Evolutionary conservation across 495 filamentous ascomycete species (phyloP).

Genomic region (Aspergillus cavernicola): DNA sequence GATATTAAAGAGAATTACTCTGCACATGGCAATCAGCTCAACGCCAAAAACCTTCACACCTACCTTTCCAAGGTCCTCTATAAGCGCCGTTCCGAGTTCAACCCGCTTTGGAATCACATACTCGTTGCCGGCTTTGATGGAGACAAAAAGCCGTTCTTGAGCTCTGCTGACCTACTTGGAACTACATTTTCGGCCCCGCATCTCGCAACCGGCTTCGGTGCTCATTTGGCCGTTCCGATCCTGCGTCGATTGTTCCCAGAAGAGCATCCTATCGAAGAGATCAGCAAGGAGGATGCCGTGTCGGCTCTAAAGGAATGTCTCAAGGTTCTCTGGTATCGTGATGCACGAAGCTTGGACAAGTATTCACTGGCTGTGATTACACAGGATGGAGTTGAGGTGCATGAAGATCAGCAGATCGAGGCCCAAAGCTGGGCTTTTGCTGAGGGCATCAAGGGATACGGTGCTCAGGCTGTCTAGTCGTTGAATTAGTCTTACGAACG

Average conservation of each 20-base stretch:
- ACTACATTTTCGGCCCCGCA: slow-evolving; percentile 85
- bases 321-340: slow-evolving; percentile 97
- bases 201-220: slow-evolving; percentile 90
- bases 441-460: slow-evolving; percentile 76
- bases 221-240: slow-evolving; percentile 88
- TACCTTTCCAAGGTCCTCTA: slow-evolving; percentile 95
- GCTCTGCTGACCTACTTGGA: slow-evolving; percentile 84
- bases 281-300: slow-evolving; percentile 77
- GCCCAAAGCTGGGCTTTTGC: slow-evolving; percentile 97
- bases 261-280: slow-evolving; percentile 63
- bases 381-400: slow-evolving; percentile 73
- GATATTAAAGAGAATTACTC: slow-evolving; percentile 86
- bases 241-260: slow-evolving; percentile 78
- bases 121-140: slow-evolving; percentile 86
- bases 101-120: slow-evolving; percentile 95
- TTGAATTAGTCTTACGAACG: slow-evolving; percentile 2
- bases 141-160: slow-evolving; percentile 78
- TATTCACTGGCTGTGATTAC: slow-evolving; percentile 90
- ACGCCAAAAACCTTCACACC: slow-evolving; percentile 91
- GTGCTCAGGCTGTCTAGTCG: slow-evolving; percentile 50
- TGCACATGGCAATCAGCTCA: slow-evolving; percentile 55
- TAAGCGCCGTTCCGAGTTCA: slow-evolving; percentile 87
- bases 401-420: slow-evolving; percentile 71
- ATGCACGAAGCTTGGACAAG: slow-evolving; percentile 85
- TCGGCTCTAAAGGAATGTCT: slow-evolving; percentile 82